phyloP scores from a whole-genome alignment of 2,329 filamentous ascomycete species.

The Xylariomycetidae sp. region DNA sequence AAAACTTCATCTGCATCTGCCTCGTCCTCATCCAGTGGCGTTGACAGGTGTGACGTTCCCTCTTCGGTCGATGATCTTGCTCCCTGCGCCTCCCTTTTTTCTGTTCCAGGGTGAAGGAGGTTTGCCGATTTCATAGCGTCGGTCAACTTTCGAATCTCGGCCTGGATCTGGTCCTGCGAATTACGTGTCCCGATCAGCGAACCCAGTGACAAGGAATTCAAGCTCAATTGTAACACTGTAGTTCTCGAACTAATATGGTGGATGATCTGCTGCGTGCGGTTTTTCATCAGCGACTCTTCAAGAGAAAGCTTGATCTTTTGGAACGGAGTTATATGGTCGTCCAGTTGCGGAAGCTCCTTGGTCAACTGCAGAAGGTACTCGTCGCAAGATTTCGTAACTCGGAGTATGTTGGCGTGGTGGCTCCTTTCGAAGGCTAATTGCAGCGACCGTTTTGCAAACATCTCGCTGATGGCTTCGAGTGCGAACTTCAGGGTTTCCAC shows the following conservation, averaged over 20 bases:
- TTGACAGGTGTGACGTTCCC: conserved; percentile 1
- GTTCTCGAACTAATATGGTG: conserved; percentile 21
- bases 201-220: conserved; percentile 21
- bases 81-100: no score
- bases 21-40: conserved; percentile 6
- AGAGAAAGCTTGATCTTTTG: conserved; percentile 15
- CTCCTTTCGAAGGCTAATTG: conserved; percentile 19
- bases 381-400: conserved; percentile 19
- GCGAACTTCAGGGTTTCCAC: conserved; percentile 12
- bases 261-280: conserved; percentile 16
- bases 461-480: conserved; percentile 12
- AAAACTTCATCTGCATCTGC: conserved; percentile 10
- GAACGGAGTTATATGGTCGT: conserved; percentile 9
- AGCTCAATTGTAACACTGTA: conserved; percentile 21
- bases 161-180: conserved; percentile 21
- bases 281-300: conserved; percentile 14
- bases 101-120: conserved; percentile 9
- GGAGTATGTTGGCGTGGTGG: conserved; percentile 18
- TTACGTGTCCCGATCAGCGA: conserved; percentile 16
- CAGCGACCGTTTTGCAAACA: conserved; percentile 10
- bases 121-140: conserved; percentile 14
- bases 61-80: no score
- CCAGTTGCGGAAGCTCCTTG: conserved; percentile 16
- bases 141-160: conserved; percentile 19
- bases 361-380: conserved; percentile 12